Conservation (phyloP, 805 yeast genomes). For the Myxozyma melibiosi region DNA sequence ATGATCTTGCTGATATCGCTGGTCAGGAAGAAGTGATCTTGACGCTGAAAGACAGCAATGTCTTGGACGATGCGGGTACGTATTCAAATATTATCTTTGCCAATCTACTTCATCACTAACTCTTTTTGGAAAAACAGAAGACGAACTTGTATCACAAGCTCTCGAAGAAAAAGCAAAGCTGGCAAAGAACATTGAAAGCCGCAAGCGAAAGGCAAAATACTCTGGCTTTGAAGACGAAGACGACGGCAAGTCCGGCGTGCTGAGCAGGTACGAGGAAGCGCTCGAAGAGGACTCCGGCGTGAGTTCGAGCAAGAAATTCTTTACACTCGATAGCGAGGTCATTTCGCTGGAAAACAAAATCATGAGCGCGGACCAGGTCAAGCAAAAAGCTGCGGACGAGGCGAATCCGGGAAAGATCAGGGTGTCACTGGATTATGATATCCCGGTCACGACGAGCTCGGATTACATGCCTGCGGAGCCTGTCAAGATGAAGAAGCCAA, state of each 20-base stretch:
- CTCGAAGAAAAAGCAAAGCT: slow-evolving; percentile 43
- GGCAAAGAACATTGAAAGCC: slow-evolving; percentile 35
- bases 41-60: slow-evolving; percentile 57
- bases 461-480: slow-evolving; percentile 42
- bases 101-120: slow-evolving; percentile 27
- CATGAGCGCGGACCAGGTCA: neutral
- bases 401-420: slow-evolving; percentile 22
- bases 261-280: slow-evolving; percentile 29
- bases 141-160: slow-evolving; percentile 49
- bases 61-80: slow-evolving; percentile 42
- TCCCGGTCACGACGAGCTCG: slow-evolving; percentile 33
- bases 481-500: slow-evolving; percentile 48
- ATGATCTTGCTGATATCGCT: slow-evolving; percentile 48
- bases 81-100: slow-evolving; percentile 37
- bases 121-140: slow-evolving; percentile 38
- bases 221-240: slow-evolving; percentile 37
- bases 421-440: slow-evolving; percentile 37
- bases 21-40: slow-evolving; percentile 51
- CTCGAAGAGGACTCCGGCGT: slow-evolving; percentile 39
- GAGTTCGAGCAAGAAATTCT: slow-evolving; percentile 14
- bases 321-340: slow-evolving; percentile 28
- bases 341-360: slow-evolving; percentile 4
- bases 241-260: slow-evolving; percentile 33
- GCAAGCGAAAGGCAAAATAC: slow-evolving; percentile 24
- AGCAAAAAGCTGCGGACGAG: slow-evolving; percentile 19